Evolutionary conservation across 2,329 filamentous ascomycete genomes (phyloP).

Genomic region (Emericellopsis cladophorae): DNA sequence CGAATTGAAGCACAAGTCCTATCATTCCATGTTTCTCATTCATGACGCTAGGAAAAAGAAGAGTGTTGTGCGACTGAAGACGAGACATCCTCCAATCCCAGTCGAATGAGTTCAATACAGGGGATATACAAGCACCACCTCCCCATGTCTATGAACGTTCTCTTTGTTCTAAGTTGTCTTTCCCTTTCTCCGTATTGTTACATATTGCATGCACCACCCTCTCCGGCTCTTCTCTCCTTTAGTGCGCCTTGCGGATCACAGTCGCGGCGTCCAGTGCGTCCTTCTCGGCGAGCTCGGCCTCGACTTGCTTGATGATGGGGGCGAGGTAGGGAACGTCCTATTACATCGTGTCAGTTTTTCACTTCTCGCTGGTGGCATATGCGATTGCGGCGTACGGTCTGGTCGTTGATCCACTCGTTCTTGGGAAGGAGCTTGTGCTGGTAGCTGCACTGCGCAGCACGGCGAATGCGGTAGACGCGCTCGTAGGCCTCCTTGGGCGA

Average conservation of each 20-base stretch:
- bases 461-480: slow-evolving; percentile 91
- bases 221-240: neutral
- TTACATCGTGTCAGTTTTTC: neutral
- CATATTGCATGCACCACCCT: neutral
- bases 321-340: slow-evolving; percentile 42
- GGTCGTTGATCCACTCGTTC: slow-evolving; percentile 45
- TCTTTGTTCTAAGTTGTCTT: neutral
- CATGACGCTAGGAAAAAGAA: slow-evolving; percentile 1
- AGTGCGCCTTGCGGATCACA: slow-evolving; percentile 27
- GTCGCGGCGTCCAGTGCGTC: slow-evolving; percentile 35
- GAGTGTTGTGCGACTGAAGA: neutral
- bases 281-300: slow-evolving; percentile 37
- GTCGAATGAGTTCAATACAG: slow-evolving; percentile 1
- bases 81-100: too few relatives aligned
- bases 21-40: neutral
- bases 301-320: slow-evolving; percentile 38
- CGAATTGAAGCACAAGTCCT: too few relatives aligned
- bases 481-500: slow-evolving; percentile 86
- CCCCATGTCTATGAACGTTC: neutral
- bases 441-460: slow-evolving; percentile 70
- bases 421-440: slow-evolving; percentile 53
- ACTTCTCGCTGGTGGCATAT: neutral
- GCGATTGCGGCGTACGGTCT: slow-evolving; percentile 24
- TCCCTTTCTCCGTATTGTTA: neutral
- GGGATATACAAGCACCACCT: slow-evolving; percentile 2